These are phyloP conservation scores for Phialocephala sp. DNA, from an alignment of 2,329 filamentous ascomycete species.

Conservation along the genomic window DNA sequence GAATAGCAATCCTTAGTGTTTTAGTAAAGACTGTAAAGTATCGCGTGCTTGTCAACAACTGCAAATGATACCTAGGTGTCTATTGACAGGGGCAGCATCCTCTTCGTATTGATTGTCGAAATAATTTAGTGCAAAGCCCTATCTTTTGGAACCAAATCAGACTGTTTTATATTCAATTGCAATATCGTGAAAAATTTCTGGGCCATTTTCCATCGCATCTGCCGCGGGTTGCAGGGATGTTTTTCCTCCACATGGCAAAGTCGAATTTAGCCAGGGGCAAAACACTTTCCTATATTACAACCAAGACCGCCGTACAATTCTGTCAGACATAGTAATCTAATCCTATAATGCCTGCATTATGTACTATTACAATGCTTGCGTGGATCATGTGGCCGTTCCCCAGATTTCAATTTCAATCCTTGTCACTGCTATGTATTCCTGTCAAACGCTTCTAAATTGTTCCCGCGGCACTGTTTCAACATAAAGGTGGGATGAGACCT, in stretches of 20 bases:
- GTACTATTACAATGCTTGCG: background rate
- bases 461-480: background rate
- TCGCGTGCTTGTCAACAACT: no score
- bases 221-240: background rate
- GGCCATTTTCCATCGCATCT: background rate
- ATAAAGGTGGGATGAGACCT: background rate
- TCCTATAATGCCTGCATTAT: background rate
- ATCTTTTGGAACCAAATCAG: background rate
- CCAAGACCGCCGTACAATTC: background rate
- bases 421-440: background rate
- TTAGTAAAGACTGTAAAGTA: no score
- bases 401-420: conserved; percentile 14
- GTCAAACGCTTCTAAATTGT: background rate
- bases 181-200: background rate
- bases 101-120: no score
- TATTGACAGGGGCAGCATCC: no score
- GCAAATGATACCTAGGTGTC: no score
- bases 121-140: background rate
- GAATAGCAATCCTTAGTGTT: no score
- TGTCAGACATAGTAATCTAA: background rate
- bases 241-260: background rate
- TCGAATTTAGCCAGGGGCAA: background rate
- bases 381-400: conserved; percentile 1
- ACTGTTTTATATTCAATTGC: background rate
- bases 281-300: background rate